Percentiles rank a stretch among this genome's conserved stretches.
Conservation (phyloP, 306 rosid species). For the Quercus ilex region DNA sequence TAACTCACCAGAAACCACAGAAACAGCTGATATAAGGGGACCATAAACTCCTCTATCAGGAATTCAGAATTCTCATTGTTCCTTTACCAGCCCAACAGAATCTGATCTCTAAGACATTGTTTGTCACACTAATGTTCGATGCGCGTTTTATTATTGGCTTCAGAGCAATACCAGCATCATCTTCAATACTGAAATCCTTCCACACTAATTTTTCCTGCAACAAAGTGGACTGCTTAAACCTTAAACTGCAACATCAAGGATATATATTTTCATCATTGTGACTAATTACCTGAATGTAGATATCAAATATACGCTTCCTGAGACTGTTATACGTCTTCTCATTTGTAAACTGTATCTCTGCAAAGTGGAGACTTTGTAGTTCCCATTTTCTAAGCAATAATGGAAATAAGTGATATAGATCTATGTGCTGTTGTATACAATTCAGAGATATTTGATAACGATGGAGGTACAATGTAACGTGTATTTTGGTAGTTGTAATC, state of each 20-base stretch:
- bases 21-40: constrained; percentile 67
- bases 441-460: constrained; percentile 40
- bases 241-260: constrained; percentile 6
- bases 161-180: constrained; percentile 33
- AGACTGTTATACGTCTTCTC: constrained; percentile 45
- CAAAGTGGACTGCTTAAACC: constrained; percentile 14
- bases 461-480: constrained; percentile 28
- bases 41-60: constrained; percentile 65
- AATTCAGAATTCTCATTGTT: constrained; percentile 66
- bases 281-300: constrained; percentile 60
- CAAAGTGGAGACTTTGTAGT: constrained; percentile 62
- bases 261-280: not conserved
- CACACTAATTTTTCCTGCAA: constrained; percentile 44
- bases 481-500: constrained; percentile 36
- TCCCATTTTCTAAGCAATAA: constrained; percentile 65
- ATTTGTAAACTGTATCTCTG: constrained; percentile 60
- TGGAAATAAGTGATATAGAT: constrained; percentile 65
- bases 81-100: constrained; percentile 66
- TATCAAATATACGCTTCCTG: constrained; percentile 58
- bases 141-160: constrained; percentile 33
- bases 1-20: constrained; percentile 58
- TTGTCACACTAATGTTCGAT: constrained; percentile 35
- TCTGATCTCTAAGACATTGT: constrained; percentile 52
- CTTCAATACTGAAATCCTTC: constrained; percentile 58
- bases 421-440: constrained; percentile 52